Evolutionary conservation across 2,329 filamentous ascomycete genomes (phyloP).

Genomic region (Phaeosphaeria sp.): DNA sequence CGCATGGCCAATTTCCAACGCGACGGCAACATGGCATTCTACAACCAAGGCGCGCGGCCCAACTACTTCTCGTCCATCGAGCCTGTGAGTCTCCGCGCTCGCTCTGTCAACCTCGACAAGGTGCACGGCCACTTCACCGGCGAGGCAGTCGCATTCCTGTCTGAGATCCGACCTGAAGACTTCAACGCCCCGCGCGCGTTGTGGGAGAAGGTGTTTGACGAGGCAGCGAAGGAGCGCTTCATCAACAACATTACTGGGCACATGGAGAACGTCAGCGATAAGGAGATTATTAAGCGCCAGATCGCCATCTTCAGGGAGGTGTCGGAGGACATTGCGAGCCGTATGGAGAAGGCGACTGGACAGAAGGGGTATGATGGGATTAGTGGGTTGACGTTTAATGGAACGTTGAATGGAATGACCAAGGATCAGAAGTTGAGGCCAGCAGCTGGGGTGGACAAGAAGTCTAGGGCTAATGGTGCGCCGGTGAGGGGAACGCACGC

Average conservation of each 20-base stretch:
- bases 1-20: slow-evolving; percentile 70
- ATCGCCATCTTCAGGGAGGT: slow-evolving; percentile 71
- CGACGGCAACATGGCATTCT: slow-evolving; percentile 73
- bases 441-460: slow-evolving; percentile 59
- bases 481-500: slow-evolving; percentile 53
- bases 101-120: slow-evolving; percentile 56
- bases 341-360: slow-evolving; percentile 68
- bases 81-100: slow-evolving; percentile 57
- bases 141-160: slow-evolving; percentile 58
- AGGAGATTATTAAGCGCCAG: slow-evolving; percentile 69
- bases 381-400: slow-evolving; percentile 62
- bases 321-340: slow-evolving; percentile 61
- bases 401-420: slow-evolving; percentile 67
- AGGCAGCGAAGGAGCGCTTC: slow-evolving; percentile 63
- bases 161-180: slow-evolving; percentile 60
- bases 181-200: slow-evolving; percentile 63
- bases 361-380: slow-evolving; percentile 67
- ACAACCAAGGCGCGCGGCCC: slow-evolving; percentile 67
- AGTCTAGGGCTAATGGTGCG: slow-evolving; percentile 56
- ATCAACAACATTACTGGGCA: slow-evolving; percentile 67
- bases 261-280: slow-evolving; percentile 63
- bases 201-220: slow-evolving; percentile 69
- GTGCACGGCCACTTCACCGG: slow-evolving; percentile 59
- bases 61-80: slow-evolving; percentile 63
- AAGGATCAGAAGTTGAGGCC: slow-evolving; percentile 53